phyloP scores from a whole-genome alignment of 1,139 yeast species.

The Nadsonia starkeyi-henricii region DNA sequence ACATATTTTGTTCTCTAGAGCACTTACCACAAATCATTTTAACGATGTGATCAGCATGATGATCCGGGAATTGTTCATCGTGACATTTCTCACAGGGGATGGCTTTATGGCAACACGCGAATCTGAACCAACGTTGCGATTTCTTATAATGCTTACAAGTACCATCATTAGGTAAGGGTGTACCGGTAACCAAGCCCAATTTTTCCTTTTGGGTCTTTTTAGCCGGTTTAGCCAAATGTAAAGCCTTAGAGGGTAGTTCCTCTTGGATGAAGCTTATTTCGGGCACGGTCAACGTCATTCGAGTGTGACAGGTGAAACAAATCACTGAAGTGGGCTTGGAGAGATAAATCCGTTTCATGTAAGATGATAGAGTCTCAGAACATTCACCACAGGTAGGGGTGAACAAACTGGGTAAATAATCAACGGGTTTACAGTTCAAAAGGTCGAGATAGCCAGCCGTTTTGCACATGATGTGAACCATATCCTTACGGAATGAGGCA shows the following conservation, averaged over 20 bases:
- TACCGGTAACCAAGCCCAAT: slow-evolving; percentile 25
- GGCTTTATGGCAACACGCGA: slow-evolving; percentile 29
- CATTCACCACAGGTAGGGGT: slow-evolving; percentile 27
- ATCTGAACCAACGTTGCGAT: slow-evolving; percentile 30
- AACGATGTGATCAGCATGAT: slow-evolving; percentile 23
- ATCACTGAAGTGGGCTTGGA: slow-evolving; percentile 20
- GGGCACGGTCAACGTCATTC: slow-evolving; percentile 22
- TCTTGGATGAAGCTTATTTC: slow-evolving; percentile 22
- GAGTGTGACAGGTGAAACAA: slow-evolving; percentile 26
- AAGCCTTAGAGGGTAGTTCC: slow-evolving; percentile 13
- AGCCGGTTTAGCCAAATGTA: slow-evolving; percentile 9
- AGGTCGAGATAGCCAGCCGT: slow-evolving; percentile 26
- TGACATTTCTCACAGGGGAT: slow-evolving; percentile 31
- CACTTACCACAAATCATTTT: slow-evolving; percentile 32
- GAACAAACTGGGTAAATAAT: slow-evolving; percentile 25
- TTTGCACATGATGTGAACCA: slow-evolving; percentile 19
- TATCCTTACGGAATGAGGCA: slow-evolving; percentile 25
- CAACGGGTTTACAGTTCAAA: slow-evolving; percentile 24
- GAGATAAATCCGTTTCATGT: slow-evolving; percentile 22
- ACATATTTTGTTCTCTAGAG: slow-evolving; percentile 29
- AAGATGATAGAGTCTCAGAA: slow-evolving; percentile 16
- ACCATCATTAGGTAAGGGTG: slow-evolving; percentile 28
- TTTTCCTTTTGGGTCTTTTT: slow-evolving; percentile 16
- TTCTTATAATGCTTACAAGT: slow-evolving; percentile 28
- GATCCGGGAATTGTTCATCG: slow-evolving; percentile 17